Base-by-base conservation (phyloP, 2,329 filamentous ascomycete genomes). In the Arthrocladium fulminans region DNA sequence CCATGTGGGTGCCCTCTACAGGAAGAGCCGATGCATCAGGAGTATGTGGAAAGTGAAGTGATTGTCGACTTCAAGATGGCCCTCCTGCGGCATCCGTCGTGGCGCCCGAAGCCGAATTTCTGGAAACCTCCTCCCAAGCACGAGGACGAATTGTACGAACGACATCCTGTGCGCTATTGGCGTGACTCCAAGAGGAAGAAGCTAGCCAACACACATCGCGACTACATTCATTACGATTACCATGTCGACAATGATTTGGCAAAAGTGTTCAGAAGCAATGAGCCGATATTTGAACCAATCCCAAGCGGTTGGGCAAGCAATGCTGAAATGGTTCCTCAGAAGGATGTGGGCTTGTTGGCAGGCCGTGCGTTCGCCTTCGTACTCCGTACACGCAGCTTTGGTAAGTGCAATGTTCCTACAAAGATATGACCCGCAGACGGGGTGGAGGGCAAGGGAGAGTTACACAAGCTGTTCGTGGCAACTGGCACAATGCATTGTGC, bases 141-240 rank as follows among this genome's bases (percentile, higher is more conserved):
- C 12, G 27, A 37, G 37, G 19, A 30, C 13, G 48, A 50, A 24
- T 23, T 51, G 13, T 30, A 49, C n/a, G 49, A 51, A 38, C 39
- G 20, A 3, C 42, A 32, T 25, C 45, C 49, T 13, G 25, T 45
- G 20, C 22, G 40, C 22, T 46, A 50, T 30, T 52, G 50, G 50
- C 24, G 22, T 12, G 41, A 50, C 23, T 29, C 27, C 3, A 20
- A 32, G 13, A 37, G 42, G 30, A 52, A 32, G 42, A 38, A 43
- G 29, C 40, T 50, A 22, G 20, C 35, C 23, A 17, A 30, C n/a
- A 41, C 40, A 15, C 15, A 45, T 20, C 32, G 50, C 24, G 47
- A 52, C 30, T 40, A 50, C 19, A 38, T 52, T 19, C 42, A 50
- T 34, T 42, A 52, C 25, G 50, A 52, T 32, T 50, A 52, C 24